phyloP scores from a whole-genome alignment of 2,329 filamentous ascomycete genomes.

The Cladosporium halotolerans region DNA sequence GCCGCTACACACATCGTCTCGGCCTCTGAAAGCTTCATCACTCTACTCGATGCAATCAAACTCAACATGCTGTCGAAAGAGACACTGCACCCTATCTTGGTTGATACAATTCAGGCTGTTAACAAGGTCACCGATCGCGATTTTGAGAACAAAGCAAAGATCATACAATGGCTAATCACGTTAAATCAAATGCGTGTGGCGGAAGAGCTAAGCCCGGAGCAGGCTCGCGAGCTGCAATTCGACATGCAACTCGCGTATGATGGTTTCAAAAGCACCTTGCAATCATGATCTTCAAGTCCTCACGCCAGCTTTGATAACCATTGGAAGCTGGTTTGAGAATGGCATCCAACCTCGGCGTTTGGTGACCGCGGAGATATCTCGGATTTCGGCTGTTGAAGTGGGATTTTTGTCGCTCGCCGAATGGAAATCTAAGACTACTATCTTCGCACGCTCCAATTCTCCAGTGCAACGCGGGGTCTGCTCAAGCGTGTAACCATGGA shows the following conservation, averaged over 20 bases:
- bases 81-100: constrained; percentile 87
- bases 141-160: constrained; percentile 93
- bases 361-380: constrained; percentile 1
- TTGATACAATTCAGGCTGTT: constrained; percentile 92
- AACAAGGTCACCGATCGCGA: constrained; percentile 95
- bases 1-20: constrained; percentile 65
- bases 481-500: background rate
- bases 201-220: constrained; percentile 80
- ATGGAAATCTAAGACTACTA: background rate
- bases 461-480: background rate
- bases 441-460: background rate
- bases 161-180: constrained; percentile 95
- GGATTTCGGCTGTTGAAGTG: background rate
- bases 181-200: constrained; percentile 97
- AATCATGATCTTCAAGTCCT: constrained; percentile 15
- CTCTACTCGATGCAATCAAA: constrained; percentile 89
- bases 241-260: constrained; percentile 93
- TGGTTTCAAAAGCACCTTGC: constrained; percentile 78
- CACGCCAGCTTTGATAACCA: background rate
- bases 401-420: background rate
- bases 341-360: too few relatives aligned
- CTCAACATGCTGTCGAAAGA: constrained; percentile 91
- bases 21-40: constrained; percentile 97
- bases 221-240: constrained; percentile 81
- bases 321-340: too few relatives aligned